Conservation (phyloP, 2,329 filamentous ascomycete genomes). For the Apiospora hydei region DNA sequence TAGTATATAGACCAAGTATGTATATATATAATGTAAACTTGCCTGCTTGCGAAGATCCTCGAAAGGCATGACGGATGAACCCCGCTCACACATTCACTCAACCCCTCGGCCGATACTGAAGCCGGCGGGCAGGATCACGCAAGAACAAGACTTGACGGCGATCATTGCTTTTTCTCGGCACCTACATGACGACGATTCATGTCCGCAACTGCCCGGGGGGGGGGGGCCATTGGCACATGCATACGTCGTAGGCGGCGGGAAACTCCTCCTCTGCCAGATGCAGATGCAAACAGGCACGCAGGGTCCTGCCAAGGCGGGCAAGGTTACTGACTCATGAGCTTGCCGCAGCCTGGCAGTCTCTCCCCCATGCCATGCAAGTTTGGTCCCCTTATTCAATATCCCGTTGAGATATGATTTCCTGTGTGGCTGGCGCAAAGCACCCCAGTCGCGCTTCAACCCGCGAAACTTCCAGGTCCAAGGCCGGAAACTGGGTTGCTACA, state of each 20-base stretch:
- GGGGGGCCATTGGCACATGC: neutral
- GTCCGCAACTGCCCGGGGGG: neutral
- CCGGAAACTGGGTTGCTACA: neutral
- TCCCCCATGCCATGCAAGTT: too few species aligned
- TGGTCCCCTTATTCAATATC: too few species aligned
- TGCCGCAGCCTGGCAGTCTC: neutral
- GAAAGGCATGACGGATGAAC: neutral
- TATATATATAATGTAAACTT: neutral
- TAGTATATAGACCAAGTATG: neutral
- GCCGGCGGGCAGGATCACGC: neutral
- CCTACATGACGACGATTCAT: constrained; percentile 1
- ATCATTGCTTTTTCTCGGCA: constrained; percentile 1
- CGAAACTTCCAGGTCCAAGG: neutral
- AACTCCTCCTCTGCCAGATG: constrained; percentile 6
- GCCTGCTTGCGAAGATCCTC: constrained; percentile 4
- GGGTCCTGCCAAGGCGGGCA: constrained; percentile 8
- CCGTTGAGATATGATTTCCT: neutral
- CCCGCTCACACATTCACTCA: neutral
- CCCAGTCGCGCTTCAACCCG: neutral
- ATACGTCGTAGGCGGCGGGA: neutral
- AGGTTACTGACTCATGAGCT: neutral
- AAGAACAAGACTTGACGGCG: constrained; percentile 1
- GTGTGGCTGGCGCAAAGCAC: neutral
- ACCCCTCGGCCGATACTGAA: neutral
- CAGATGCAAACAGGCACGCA: constrained; percentile 12